These are phyloP conservation scores for Mucor sp. DNA, from an alignment of 371 early-diverging fungal species.

Conservation along the genomic window DNA sequence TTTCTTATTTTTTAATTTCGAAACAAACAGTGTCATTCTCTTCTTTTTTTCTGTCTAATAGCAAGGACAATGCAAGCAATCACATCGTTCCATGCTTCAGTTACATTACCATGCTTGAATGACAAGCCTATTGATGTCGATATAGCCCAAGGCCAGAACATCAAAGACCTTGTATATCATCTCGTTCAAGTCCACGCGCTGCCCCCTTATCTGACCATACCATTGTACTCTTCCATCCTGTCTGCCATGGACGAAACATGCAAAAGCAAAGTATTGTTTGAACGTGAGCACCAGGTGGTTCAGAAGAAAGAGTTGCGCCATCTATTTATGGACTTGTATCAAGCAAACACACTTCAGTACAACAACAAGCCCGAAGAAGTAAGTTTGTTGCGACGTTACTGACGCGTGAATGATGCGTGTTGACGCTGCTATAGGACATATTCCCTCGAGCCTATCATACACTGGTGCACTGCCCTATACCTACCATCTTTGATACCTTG, in stretches of 20 bases:
- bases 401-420: background rate
- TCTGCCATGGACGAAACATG: slow-evolving; percentile 27
- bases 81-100: slow-evolving; percentile 4
- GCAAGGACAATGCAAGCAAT: slow-evolving; percentile 8
- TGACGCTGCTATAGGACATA: slow-evolving; percentile 43
- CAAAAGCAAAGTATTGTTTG: slow-evolving; percentile 10
- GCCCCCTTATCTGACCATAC: slow-evolving; percentile 47
- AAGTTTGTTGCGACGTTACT: background rate
- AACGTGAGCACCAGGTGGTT: background rate
- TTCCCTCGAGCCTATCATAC: slow-evolving; percentile 77
- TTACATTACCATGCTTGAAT: slow-evolving; percentile 5
- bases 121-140: slow-evolving; percentile 8
- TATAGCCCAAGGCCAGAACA: slow-evolving; percentile 43
- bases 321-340: slow-evolving; percentile 18
- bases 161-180: slow-evolving; percentile 46
- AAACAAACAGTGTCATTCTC: background rate
- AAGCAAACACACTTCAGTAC: slow-evolving; percentile 36
- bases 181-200: slow-evolving; percentile 38
- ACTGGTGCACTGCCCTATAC: slow-evolving; percentile 62
- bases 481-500: slow-evolving; percentile 67
- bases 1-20: background rate
- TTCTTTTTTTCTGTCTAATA: background rate
- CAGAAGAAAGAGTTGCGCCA: slow-evolving; percentile 10
- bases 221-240: slow-evolving; percentile 45
- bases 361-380: slow-evolving; percentile 57